Evolutionary conservation across 2,329 filamentous ascomycete species (phyloP).

Genomic region (Cordyceps fumosorosea): DNA sequence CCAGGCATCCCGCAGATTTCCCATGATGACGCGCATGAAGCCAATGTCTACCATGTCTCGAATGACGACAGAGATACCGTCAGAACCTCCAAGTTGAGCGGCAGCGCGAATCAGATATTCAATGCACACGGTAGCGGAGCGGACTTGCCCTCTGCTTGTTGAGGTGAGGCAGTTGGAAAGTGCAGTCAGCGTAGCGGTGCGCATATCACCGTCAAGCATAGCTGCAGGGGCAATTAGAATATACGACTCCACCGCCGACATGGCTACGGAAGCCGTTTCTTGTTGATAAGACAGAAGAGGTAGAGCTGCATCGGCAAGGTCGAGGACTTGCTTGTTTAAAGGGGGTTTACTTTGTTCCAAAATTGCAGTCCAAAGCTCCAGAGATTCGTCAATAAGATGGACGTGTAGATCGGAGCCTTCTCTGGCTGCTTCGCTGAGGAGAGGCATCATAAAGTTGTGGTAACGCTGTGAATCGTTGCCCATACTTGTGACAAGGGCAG

Average conservation of each 20-base stretch:
- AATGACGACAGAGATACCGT: conserved; percentile 56
- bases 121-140: conserved; percentile 52
- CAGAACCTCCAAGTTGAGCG: conserved; percentile 52
- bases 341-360: conserved; percentile 59
- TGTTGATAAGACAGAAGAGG: conserved; percentile 61
- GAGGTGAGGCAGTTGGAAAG: conserved; percentile 44
- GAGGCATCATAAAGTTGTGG: conserved; percentile 71
- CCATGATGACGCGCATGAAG: conserved; percentile 57
- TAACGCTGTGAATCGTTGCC: conserved; percentile 70
- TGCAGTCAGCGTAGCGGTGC: conserved; percentile 42
- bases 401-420: conserved; percentile 67
- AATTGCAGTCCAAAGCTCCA: conserved; percentile 82
- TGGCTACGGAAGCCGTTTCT: conserved; percentile 53
- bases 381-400: conserved; percentile 83
- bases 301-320: conserved; percentile 56
- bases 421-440: conserved; percentile 74
- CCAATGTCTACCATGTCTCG: conserved; percentile 59
- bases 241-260: conserved; percentile 64
- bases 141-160: conserved; percentile 51
- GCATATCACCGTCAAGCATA: conserved; percentile 51
- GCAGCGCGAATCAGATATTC: conserved; percentile 61
- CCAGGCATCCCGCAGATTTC: conserved; percentile 60
- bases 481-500: conserved; percentile 81
- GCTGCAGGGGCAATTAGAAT: conserved; percentile 63
- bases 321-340: conserved; percentile 53